A percentile compares a stretch with the other conserved stretches of the same genome.
These are phyloP conservation scores for Camelina hispida DNA, from an alignment of 345 rosid species.

Conservation along the genomic window DNA sequence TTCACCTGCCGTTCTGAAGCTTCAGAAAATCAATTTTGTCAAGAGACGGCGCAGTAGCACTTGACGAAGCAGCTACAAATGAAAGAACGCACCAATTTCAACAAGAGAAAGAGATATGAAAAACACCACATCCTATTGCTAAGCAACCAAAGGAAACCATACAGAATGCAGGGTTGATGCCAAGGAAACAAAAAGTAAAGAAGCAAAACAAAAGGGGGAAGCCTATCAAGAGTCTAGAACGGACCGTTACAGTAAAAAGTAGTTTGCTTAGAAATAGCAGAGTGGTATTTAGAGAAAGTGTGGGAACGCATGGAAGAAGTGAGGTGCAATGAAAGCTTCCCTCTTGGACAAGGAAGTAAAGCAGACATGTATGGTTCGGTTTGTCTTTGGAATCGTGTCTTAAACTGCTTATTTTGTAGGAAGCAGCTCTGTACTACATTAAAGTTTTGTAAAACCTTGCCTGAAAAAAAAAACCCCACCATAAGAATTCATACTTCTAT, in stretches of 20 bases:
- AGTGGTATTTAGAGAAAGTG: slow-evolving; percentile 57
- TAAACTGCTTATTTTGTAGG: slow-evolving; percentile 71
- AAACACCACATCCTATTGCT: slow-evolving; percentile 11
- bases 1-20: slow-evolving; percentile 98
- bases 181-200: neutral
- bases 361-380: slow-evolving; percentile 57
- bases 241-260: slow-evolving; percentile 87
- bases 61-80: slow-evolving; percentile 67
- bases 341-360: slow-evolving; percentile 70
- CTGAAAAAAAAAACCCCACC: slow-evolving; percentile 62
- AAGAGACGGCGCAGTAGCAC: slow-evolving; percentile 60
- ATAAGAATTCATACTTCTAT: neutral
- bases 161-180: slow-evolving; percentile 12
- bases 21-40: slow-evolving; percentile 73
- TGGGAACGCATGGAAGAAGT: slow-evolving; percentile 69
- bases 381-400: slow-evolving; percentile 65
- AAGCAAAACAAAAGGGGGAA: slow-evolving; percentile 34
- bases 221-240: slow-evolving; percentile 71
- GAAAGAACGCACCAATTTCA: slow-evolving; percentile 2
- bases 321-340: slow-evolving; percentile 81
- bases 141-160: slow-evolving; percentile 10
- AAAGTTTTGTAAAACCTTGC: slow-evolving; percentile 81
- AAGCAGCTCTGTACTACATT: slow-evolving; percentile 61
- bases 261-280: slow-evolving; percentile 63
- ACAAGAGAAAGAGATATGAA: neutral